A percentile compares a stretch with the other conserved stretches of the same genome.
Evolutionary conservation across 495 filamentous ascomycete genomes (phyloP).

Genomic region (Penicillium soppii): DNA sequence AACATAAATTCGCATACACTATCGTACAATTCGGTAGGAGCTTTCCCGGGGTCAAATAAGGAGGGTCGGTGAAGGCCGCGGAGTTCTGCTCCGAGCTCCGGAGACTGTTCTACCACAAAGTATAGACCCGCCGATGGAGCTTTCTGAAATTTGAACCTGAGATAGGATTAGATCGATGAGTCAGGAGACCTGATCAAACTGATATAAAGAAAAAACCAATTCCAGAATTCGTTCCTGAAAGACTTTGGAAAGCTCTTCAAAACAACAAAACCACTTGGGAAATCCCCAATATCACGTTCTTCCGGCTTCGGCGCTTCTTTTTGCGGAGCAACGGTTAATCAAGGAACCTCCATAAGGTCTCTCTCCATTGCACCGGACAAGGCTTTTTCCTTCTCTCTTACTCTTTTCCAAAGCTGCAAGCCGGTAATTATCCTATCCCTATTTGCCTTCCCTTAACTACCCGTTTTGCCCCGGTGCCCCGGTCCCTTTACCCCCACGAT

Average conservation of each 20-base stretch:
- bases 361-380: conserved; percentile 23
- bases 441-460: conserved; percentile 11
- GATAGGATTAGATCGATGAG: conserved; percentile 8
- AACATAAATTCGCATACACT: no score
- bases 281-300: conserved; percentile 23
- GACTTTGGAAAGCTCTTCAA: neutral
- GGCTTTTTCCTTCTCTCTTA: conserved; percentile 33
- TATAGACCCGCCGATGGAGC: conserved; percentile 8
- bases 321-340: conserved; percentile 22
- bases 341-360: conserved; percentile 8
- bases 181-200: neutral
- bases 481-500: neutral
- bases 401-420: conserved; percentile 6
- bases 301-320: conserved; percentile 42
- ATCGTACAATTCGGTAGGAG: conserved; percentile 20
- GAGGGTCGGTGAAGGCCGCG: conserved; percentile 18
- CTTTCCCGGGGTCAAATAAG: conserved; percentile 10
- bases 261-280: neutral
- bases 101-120: conserved; percentile 9
- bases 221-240: no score
- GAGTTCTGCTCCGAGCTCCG: conserved; percentile 25
- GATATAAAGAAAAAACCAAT: neutral
- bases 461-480: conserved; percentile 34
- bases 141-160: neutral
- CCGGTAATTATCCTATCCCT: conserved; percentile 20